Conservation (phyloP, 2,329 filamentous ascomycete species). For the Trichophyton simii region DNA sequence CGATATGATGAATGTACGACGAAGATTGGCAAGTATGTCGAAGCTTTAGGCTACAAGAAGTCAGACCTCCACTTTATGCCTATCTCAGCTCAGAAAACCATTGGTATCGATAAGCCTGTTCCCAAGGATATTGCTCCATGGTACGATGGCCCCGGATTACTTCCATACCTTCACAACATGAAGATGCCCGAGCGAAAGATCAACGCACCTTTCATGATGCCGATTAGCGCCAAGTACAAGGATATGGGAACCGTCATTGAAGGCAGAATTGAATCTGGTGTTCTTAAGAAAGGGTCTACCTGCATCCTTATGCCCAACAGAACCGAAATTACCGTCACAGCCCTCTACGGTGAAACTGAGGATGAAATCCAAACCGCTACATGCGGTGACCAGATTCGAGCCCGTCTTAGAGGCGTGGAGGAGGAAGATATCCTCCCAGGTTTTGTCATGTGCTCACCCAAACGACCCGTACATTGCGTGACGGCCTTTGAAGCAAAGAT, state of each 20-base stretch:
- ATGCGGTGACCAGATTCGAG: conserved; percentile 86
- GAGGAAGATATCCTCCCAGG: conserved; percentile 94
- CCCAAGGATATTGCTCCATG: conserved; percentile 64
- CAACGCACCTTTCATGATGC: conserved; percentile 99
- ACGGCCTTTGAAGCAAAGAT: conserved; percentile 90
- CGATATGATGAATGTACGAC: conserved; percentile 86
- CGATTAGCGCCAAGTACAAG: conserved; percentile 86
- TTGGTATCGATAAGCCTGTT: conserved; percentile 81
- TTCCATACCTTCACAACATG: conserved; percentile 94
- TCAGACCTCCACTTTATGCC: conserved; percentile 92
- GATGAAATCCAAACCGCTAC: conserved; percentile 73
- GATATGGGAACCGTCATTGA: conserved; percentile 97
- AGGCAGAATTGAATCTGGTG: conserved; percentile 90
- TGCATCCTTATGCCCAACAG: conserved; percentile 95
- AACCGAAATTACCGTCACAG: conserved; percentile 64
- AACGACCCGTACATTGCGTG: conserved; percentile 86
- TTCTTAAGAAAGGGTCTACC: conserved; percentile 76
- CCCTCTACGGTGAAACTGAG: conserved; percentile 89
- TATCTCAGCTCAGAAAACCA: conserved; percentile 73
- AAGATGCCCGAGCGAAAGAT: conserved; percentile 85
- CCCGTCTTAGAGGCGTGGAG: conserved; percentile 86
- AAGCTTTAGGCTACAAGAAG: conserved; percentile 91
- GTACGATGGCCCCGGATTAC: conserved; percentile 78
- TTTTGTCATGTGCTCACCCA: conserved; percentile 90
- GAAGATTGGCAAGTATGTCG: conserved; percentile 79